A percentile compares a stretch with the other conserved stretches of the same genome.
phyloP scores from a whole-genome alignment of 2,329 filamentous ascomycete species.

The Ascochyta fabae region DNA sequence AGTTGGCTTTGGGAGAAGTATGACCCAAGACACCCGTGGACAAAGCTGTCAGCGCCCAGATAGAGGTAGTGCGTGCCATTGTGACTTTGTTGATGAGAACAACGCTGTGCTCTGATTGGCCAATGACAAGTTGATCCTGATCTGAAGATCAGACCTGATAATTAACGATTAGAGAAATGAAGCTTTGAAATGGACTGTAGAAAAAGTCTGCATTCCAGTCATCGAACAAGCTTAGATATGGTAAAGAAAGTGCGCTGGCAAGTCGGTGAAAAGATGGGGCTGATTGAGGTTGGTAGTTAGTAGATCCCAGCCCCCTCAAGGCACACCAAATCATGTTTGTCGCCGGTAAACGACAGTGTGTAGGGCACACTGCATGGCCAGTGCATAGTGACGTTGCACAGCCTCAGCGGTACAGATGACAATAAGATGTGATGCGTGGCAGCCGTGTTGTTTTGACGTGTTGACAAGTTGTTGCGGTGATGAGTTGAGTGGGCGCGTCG shows the following conservation, averaged over 20 bases:
- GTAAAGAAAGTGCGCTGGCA: conserved; percentile 6
- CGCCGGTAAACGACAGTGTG: conserved; percentile 17
- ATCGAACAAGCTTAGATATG: conserved; percentile 1
- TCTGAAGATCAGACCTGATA: background rate
- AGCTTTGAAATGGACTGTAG: background rate
- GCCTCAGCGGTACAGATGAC: background rate
- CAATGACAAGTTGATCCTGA: background rate
- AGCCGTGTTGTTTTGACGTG: background rate
- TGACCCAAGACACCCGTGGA: conserved; percentile 23
- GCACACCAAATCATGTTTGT: conserved; percentile 32
- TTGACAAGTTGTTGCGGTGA: background rate
- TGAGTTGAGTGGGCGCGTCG: background rate
- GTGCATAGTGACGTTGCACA: conserved; percentile 23
- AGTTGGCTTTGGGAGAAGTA: conserved; percentile 11
- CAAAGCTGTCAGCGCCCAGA: conserved; percentile 27
- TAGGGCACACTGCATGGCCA: conserved; percentile 21
- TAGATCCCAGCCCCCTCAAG: conserved; percentile 29
- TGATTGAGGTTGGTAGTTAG: conserved; percentile 31
- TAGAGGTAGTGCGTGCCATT: conserved; percentile 25
- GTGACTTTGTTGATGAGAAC: conserved; percentile 9
- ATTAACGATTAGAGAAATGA: background rate
- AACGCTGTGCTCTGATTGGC: conserved; percentile 23
- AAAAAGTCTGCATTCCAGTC: background rate
- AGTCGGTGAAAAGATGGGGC: conserved; percentile 25
- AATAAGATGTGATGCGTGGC: background rate